These are phyloP conservation scores for Aspergillus avenaceus DNA, from an alignment of 495 filamentous ascomycete genomes.

Conservation along the genomic window DNA sequence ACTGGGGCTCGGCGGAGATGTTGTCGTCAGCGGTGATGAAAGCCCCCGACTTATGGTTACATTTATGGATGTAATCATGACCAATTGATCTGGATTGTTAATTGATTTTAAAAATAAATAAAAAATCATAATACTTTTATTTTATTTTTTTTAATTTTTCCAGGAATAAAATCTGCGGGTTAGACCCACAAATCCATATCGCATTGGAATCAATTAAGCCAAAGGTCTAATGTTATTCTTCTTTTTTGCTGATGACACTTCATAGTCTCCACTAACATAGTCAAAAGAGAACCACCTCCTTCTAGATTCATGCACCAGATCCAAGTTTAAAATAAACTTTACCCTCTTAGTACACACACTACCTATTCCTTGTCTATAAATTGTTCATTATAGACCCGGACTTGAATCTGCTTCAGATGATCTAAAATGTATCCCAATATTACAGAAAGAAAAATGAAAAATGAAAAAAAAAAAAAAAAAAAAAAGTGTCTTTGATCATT, in stretches of 20 bases:
- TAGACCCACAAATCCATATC: not conserved
- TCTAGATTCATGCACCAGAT: too few relatives aligned
- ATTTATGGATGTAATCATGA: not conserved
- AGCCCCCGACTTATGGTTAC: not conserved
- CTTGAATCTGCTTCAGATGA: too few relatives aligned
- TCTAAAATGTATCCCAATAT: not conserved
- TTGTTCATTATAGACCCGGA: too few relatives aligned
- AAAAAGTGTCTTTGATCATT: constrained; percentile 7
- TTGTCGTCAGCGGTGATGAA: not conserved
- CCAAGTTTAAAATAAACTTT: too few relatives aligned
- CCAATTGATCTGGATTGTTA: not conserved
- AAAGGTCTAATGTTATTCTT: too few relatives aligned
- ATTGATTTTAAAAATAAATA: too few relatives aligned
- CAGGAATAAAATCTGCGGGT: not conserved
- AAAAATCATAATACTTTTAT: not conserved
- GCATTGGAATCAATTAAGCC: not conserved
- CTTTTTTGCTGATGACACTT: too few relatives aligned
- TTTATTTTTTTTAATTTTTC: not conserved
- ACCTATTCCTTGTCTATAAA: too few relatives aligned
- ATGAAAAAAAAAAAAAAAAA: not conserved
- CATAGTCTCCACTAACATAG: not conserved
- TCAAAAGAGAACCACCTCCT: not conserved
- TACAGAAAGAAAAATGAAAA: not conserved
- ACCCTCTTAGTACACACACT: too few relatives aligned
- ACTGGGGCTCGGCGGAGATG: not conserved